These are phyloP conservation scores for Phytophthora pisi DNA, from an alignment of 352 stramenopile genomes.

Conservation along the genomic window DNA sequence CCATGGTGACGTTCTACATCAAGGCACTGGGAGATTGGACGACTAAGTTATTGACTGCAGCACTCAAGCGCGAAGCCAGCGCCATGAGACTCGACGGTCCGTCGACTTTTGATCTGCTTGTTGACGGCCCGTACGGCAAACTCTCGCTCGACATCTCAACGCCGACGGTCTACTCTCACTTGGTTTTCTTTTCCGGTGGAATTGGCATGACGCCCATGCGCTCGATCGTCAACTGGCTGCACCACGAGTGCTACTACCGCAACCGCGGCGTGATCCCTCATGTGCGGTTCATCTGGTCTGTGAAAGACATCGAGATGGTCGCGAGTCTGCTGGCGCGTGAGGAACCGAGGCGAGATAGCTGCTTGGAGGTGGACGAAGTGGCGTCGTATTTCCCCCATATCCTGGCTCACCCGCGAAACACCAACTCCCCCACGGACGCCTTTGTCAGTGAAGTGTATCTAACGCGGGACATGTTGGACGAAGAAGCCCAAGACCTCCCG, in stretches of 20 bases:
- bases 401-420: conserved; percentile 31
- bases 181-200: conserved; percentile 52
- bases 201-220: conserved; percentile 65
- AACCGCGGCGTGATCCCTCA: conserved; percentile 42
- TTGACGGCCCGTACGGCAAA: conserved; percentile 61
- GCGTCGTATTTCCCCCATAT: conserved; percentile 43
- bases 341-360: conserved; percentile 37
- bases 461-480: conserved; percentile 33
- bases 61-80: conserved; percentile 42
- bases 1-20: conserved; percentile 75
- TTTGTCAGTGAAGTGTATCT: conserved; percentile 44
- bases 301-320: conserved; percentile 52
- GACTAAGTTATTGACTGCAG: conserved; percentile 45
- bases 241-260: conserved; percentile 35
- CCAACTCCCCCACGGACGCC: conserved; percentile 27
- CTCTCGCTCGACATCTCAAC: conserved; percentile 48
- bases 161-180: conserved; percentile 50
- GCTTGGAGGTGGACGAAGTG: conserved; percentile 41
- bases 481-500: conserved; percentile 41
- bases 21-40: conserved; percentile 71
- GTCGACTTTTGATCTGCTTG: conserved; percentile 39
- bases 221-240: conserved; percentile 50
- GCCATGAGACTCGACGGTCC: conserved; percentile 32
- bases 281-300: conserved; percentile 60
- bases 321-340: conserved; percentile 36